Conservation (phyloP, 179 eudicot genomes). For the Patellifolia procumbens region DNA sequence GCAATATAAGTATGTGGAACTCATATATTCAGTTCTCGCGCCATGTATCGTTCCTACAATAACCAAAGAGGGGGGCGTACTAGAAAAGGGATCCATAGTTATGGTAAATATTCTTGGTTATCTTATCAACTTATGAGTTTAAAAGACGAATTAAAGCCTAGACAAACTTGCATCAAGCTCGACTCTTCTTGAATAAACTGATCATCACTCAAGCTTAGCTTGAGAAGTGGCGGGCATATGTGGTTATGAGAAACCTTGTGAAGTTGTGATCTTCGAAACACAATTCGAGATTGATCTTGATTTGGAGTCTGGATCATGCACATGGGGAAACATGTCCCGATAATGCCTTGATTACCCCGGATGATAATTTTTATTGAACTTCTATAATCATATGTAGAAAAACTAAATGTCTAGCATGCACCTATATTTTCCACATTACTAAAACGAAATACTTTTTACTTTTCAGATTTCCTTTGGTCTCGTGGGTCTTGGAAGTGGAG, state of each 20-base stretch:
- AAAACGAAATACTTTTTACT: constrained; percentile 8
- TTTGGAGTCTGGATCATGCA: background rate
- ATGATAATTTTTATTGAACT: background rate
- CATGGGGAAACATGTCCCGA: background rate
- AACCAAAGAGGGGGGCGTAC: no score
- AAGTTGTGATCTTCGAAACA: background rate
- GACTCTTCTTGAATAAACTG: background rate
- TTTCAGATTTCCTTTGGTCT: constrained; percentile 86
- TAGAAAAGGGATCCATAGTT: background rate
- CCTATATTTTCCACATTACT: constrained; percentile 8
- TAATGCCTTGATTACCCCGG: background rate
- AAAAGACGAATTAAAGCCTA: no score
- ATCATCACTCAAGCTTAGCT: background rate
- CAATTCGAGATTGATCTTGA: background rate
- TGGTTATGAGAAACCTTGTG: background rate
- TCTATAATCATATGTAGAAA: background rate
- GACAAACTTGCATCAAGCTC: background rate
- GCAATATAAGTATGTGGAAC: no score
- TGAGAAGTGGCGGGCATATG: background rate
- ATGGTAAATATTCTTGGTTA: no score
- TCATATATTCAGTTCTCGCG: no score
- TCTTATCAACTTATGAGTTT: background rate
- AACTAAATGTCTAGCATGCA: background rate
- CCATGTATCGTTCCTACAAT: no score
- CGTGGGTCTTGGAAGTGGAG: constrained; percentile 78